Conservation (phyloP, 768 basidiomycete species). For the Rhodotorula diobovata region DNA sequence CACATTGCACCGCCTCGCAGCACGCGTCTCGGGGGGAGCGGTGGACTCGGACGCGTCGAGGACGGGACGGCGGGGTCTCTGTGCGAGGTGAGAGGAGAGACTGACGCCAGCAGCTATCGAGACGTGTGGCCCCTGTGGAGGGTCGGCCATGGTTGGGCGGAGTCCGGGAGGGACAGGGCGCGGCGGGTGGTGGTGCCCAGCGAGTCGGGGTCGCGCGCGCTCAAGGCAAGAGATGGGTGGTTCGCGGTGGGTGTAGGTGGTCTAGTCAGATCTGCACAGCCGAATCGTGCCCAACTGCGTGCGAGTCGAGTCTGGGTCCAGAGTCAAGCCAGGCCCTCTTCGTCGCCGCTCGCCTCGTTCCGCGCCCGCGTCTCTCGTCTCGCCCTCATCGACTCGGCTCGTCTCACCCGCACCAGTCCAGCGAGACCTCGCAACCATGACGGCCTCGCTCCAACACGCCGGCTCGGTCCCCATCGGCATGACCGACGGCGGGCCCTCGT, state of each 20-base stretch:
- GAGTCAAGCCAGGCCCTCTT: too few species aligned
- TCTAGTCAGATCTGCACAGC: background rate
- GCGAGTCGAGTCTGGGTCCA: too few species aligned
- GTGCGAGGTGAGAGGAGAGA: background rate
- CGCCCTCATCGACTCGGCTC: background rate
- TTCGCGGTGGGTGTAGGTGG: background rate
- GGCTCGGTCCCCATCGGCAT: background rate
- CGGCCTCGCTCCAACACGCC: background rate
- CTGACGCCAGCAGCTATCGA: slow-evolving; percentile 17
- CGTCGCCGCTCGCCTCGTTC: too few species aligned
- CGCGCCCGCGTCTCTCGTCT: too few species aligned
- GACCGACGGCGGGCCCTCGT: background rate
- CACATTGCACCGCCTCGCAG: background rate
- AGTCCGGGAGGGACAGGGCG: background rate
- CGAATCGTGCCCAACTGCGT: too few species aligned
- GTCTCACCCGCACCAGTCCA: background rate
- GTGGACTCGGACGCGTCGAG: too few species aligned
- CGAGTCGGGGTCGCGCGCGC: too few species aligned
- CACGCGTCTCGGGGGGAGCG: background rate
- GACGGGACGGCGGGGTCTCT: background rate
- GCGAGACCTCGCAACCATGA: background rate
- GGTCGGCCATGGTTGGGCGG: too few species aligned
- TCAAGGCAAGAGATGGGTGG: background rate
- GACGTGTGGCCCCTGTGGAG: slow-evolving; percentile 7
- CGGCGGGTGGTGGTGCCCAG: too few species aligned